Evolutionary conservation across 1,284 basidiomycete genomes (phyloP), one percentile per base, ranked within the genome.

Genomic region (Cutaneotrichosporon sp.): DNA sequence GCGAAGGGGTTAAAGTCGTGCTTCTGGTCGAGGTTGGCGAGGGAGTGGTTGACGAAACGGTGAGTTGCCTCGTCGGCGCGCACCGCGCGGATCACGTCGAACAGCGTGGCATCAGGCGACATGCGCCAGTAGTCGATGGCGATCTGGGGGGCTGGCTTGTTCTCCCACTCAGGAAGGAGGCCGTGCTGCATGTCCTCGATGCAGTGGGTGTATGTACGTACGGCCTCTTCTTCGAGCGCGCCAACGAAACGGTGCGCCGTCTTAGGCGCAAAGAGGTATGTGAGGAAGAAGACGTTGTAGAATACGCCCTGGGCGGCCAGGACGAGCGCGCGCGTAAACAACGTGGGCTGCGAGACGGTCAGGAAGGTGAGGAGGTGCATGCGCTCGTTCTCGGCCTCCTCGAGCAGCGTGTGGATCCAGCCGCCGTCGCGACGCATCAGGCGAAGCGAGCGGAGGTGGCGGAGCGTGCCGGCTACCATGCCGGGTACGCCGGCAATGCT

Each of bases 291-390:
- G 10, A 89, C 75, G 80, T 96, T 95, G 81, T 91, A 94, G 81
- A 92, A 93, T 40, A 94, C 88, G 50, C 83, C 84, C 73, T 99
- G 96, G 3, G 92, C 91, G 38, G 86, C 90, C 51, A 97, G 84
- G 55, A 97, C 84, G 66, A 96, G 76, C 0, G 86, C 85, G 47
- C 95, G 87, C 82, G 96, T 90, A 74, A 90, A 85, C 26, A 86
- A 76, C 0, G 89, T 86, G 2, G 94, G 92, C 66, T 92, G 85
- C 52, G 87, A 85, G 65, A 95, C 82, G 9, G 90, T 89, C 88
- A 96, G 90, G 82, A 95, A 96, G 0, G 91, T 94, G 86, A 95
- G 91, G 47, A 95, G 83, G 80, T 95, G 92, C 91, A 94, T 93
- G 58, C 93, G 84, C 81, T 97, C 94, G 75, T 97, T 97, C 76